Base-by-base conservation (phyloP, 441 rosid species). In the Erysimum cheiri region DNA sequence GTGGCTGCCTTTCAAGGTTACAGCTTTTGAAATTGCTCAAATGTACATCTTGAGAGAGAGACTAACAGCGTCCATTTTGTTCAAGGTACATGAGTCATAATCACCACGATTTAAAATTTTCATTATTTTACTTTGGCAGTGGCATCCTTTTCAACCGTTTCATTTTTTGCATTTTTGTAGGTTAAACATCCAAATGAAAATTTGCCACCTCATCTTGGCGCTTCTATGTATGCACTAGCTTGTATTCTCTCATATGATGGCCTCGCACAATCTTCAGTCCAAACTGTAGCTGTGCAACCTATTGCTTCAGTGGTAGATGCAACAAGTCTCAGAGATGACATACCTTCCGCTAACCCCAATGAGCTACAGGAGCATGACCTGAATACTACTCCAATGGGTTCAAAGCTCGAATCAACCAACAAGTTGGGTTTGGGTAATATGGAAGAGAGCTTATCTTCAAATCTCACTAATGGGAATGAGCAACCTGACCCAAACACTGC, bases 1-100 rank as follows among this genome's bases (percentile, higher is more conserved):
- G 33, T 96, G 99, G 98, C 94, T 93, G 44, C 76, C 78, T 80
- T 88, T 85, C 70, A 73, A 71, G 69, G 78, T 85, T 47, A 88
- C 87, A 15, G 97, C 98, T 10, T 81, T 93, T 60, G 97, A 96
- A 71, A 84, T 85, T 60, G 98, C 98, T 74, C 97, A 87, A 70
- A 82, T 93, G 64, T 93, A 90, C 82, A 88, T 97, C 78, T 80
- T 96, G 82, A 80, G 96, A 60, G 97, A 96, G 72, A 86, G 90
- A 63, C 77, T 90, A 70, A 73, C 75, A 44, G 93, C 91, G 2
- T 95, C 98, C 44, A 83, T 89, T 70, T 77, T 88, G 77, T 93
- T 82, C 79, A 96, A 83, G 80, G 98, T 89, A 58, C 47, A 37
- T 56, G 77, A 72, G 82, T 50, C 52, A 9, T 13, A n/a, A 37